Conservation (phyloP, 352 stramenopile species). For the Globisporangium cystogenes region DNA sequence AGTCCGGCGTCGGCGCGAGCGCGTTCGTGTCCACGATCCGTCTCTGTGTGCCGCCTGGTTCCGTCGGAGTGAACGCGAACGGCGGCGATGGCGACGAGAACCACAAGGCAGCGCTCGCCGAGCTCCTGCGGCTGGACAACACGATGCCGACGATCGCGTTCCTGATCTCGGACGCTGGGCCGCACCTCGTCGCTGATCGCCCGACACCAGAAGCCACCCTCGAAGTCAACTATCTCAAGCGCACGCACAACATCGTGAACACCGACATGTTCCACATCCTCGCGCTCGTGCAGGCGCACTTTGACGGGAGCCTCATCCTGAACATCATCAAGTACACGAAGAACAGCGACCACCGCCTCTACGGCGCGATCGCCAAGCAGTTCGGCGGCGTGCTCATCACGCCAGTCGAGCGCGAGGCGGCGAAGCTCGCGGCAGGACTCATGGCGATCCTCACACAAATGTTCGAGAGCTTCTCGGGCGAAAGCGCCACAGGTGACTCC, state of each 20-base stretch:
- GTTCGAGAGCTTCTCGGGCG: conserved; percentile 22
- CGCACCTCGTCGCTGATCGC: conserved; percentile 35
- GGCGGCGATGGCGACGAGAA: conserved; percentile 62
- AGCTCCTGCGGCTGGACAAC: conserved; percentile 43
- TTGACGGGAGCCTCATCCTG: conserved; percentile 45
- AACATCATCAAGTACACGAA: conserved; percentile 64
- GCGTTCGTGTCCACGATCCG: conserved; percentile 33
- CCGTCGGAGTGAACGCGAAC: conserved; percentile 24
- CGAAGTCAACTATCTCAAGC: conserved; percentile 38
- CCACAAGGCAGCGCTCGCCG: conserved; percentile 53
- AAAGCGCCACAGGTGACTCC: neutral
- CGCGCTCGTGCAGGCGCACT: conserved; percentile 36
- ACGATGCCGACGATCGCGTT: conserved; percentile 55
- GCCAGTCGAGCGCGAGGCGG: conserved; percentile 22
- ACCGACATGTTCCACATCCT: conserved; percentile 53
- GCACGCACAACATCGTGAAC: conserved; percentile 37
- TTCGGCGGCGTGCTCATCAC: conserved; percentile 61
- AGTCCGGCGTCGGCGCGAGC: conserved; percentile 32
- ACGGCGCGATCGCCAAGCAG: conserved; percentile 50
- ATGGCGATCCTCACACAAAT: conserved; percentile 56
- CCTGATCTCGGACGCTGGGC: conserved; percentile 56
- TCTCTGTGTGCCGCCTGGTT: conserved; percentile 38
- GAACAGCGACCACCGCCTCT: conserved; percentile 42
- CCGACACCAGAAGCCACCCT: conserved; percentile 28
- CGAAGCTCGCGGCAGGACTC: conserved; percentile 36